A percentile compares a stretch with the other conserved stretches of the same genome.
Conservation (phyloP, 164 flowering plant species). For the Stephania japonica region DNA sequence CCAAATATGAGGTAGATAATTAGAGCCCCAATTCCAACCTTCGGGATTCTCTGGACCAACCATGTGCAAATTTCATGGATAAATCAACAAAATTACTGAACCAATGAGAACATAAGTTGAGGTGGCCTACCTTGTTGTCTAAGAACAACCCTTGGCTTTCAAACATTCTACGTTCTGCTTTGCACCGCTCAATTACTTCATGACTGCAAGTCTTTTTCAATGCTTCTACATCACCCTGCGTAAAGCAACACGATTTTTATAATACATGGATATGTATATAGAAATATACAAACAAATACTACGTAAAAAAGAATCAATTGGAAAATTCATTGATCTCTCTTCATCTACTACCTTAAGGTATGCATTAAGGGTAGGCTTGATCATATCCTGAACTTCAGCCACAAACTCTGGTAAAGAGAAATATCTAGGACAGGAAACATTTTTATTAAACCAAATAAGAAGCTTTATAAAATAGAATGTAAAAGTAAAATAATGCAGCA, state of each 20-base stretch:
- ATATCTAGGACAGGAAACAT: constrained; percentile 34
- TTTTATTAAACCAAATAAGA: neutral
- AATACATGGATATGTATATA: neutral
- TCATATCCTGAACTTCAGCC: constrained; percentile 76
- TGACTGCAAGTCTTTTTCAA: constrained; percentile 68
- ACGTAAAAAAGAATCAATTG: neutral
- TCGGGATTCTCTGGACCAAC: too few species aligned
- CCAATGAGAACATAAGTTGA: neutral
- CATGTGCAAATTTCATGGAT: neutral
- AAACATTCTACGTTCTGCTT: constrained; percentile 62
- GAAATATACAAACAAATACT: neutral
- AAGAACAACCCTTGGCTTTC: constrained; percentile 72
- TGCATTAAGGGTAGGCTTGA: constrained; percentile 28
- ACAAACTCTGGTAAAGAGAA: constrained; percentile 92
- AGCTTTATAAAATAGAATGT: neutral
- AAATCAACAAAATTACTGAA: neutral
- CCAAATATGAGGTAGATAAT: too few species aligned
- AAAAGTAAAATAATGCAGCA: neutral
- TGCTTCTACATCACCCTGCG: constrained; percentile 65
- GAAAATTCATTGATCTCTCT: neutral
- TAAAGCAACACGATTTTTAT: neutral
- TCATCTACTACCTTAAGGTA: constrained; percentile 59
- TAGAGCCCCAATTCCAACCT: too few species aligned
- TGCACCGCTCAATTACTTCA: constrained; percentile 80
- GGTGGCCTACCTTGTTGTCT: constrained; percentile 66